Conservation (phyloP, 148 eudicot genomes). For the Cornus controversa region DNA sequence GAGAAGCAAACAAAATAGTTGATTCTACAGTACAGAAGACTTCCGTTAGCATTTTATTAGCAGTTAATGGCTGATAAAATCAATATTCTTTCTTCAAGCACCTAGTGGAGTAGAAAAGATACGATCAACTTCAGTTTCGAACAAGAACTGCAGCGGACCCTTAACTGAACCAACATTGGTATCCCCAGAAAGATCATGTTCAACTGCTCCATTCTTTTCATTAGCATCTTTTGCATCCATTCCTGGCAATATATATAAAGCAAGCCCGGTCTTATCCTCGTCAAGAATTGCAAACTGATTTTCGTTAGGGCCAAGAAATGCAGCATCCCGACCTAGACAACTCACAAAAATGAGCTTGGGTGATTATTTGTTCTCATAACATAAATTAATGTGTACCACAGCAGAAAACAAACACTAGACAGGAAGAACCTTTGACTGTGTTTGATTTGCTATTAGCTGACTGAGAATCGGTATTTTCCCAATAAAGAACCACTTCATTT, state of each 20-base stretch:
- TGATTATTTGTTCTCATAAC: neutral
- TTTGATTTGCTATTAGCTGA: constrained; percentile 71
- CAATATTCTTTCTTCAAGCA: constrained; percentile 23
- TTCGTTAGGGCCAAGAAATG: constrained; percentile 84
- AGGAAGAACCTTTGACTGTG: constrained; percentile 62
- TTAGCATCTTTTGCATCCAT: constrained; percentile 56
- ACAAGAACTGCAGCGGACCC: constrained; percentile 89
- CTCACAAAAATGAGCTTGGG: constrained; percentile 5
- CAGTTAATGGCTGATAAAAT: neutral
- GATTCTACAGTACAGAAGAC: constrained; percentile 64
- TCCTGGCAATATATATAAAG: constrained; percentile 80
- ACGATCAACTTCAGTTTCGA: constrained; percentile 91
- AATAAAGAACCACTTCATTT: constrained; percentile 81
- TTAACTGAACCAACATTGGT: constrained; percentile 54
- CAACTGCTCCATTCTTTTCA: constrained; percentile 56
- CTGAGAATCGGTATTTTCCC: constrained; percentile 78
- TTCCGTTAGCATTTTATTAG: constrained; percentile 25
- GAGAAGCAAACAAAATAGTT: constrained; percentile 78
- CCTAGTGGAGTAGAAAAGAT: constrained; percentile 97
- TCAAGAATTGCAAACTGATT: constrained; percentile 92
- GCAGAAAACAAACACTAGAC: constrained; percentile 13
- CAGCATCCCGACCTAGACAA: constrained; percentile 83
- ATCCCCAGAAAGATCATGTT: constrained; percentile 61
- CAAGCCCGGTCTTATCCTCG: constrained; percentile 80
- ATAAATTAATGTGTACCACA: neutral